Conservation (phyloP, 768 basidiomycete species). For the Podaxis carcinomalis region DNA sequence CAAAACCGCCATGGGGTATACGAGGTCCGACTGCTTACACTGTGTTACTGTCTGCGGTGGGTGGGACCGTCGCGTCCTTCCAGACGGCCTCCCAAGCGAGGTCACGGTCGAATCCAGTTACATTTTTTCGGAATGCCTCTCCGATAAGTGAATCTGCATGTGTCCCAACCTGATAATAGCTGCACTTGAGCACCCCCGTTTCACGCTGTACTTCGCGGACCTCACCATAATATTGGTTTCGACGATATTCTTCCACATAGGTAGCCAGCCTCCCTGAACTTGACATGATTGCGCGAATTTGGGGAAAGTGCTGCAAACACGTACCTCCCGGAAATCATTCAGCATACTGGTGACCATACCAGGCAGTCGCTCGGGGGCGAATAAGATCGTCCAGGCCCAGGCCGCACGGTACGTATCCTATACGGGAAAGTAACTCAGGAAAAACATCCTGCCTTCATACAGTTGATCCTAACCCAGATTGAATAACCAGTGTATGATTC, state of each 20-base stretch:
- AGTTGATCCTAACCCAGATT: constrained; percentile 51
- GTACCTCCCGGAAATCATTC: constrained; percentile 59
- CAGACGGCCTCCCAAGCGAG: constrained; percentile 69
- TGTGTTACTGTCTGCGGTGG: constrained; percentile 46
- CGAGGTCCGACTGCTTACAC: constrained; percentile 64
- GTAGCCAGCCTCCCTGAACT: constrained; percentile 67
- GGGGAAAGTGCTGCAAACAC: not conserved
- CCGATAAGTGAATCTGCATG: constrained; percentile 76
- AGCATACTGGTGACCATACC: constrained; percentile 79
- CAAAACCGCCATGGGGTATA: not conserved
- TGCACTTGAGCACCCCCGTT: constrained; percentile 21
- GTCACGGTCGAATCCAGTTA: constrained; percentile 57
- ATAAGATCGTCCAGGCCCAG: constrained; percentile 74
- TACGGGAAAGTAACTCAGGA: not conserved
- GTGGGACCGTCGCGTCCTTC: constrained; percentile 67
- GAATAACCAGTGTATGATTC: constrained; percentile 76
- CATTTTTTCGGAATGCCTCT: constrained; percentile 63
- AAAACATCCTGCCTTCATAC: not conserved
- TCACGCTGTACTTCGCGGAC: not conserved
- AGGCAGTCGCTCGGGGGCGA: constrained; percentile 71
- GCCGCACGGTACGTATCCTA: constrained; percentile 72
- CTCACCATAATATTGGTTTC: constrained; percentile 76
- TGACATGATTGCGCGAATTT: not conserved
- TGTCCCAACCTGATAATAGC: constrained; percentile 53
- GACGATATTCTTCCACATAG: constrained; percentile 88